Percentiles rank a stretch among this genome's conserved stretches.
Evolutionary conservation across 169 alveolate genomes (phyloP).

Genomic region (Ichthyophthirius multifiliis): DNA sequence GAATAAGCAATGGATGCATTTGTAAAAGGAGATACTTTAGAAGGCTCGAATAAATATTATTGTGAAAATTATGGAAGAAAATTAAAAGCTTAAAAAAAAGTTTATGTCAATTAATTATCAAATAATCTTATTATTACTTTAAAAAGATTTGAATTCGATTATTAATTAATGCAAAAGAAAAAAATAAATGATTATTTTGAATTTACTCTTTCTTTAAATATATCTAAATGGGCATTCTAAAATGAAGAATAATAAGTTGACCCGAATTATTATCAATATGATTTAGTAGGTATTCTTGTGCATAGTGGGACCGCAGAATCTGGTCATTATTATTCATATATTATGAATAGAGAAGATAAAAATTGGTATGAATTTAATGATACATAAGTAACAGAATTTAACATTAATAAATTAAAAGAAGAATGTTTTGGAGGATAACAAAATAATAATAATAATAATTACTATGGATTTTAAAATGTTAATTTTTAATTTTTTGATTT

Average conservation of each 20-base stretch:
- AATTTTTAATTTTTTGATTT: neutral
- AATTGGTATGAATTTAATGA: constrained; percentile 86
- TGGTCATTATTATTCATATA: constrained; percentile 82
- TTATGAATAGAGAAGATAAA: constrained; percentile 47
- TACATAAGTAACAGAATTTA: constrained; percentile 64
- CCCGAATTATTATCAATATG: constrained; percentile 63
- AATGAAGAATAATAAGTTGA: constrained; percentile 45
- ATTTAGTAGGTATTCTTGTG: constrained; percentile 70
- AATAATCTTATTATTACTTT: constrained; percentile 68
- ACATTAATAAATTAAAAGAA: constrained; percentile 52
- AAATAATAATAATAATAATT: neutral
- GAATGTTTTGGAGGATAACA: constrained; percentile 86
- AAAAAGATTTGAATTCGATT: constrained; percentile 86
- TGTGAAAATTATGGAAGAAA: constrained; percentile 80
- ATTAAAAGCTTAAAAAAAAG: constrained; percentile 74
- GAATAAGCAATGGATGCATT: constrained; percentile 78
- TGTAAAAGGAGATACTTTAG: constrained; percentile 80
- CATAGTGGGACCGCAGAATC: constrained; percentile 84
- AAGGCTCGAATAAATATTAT: constrained; percentile 83
- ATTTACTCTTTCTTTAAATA: constrained; percentile 75
- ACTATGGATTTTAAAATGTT: neutral
- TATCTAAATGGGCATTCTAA: constrained; percentile 78
- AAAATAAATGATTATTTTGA: constrained; percentile 85
- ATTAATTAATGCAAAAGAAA: constrained; percentile 66
- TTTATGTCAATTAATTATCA: constrained; percentile 67